Percentiles rank a stretch among this genome's conserved stretches.
phyloP scores from a whole-genome alignment of 2,329 filamentous ascomycete genomes.

The Mycosphaerelloides madeirae region DNA sequence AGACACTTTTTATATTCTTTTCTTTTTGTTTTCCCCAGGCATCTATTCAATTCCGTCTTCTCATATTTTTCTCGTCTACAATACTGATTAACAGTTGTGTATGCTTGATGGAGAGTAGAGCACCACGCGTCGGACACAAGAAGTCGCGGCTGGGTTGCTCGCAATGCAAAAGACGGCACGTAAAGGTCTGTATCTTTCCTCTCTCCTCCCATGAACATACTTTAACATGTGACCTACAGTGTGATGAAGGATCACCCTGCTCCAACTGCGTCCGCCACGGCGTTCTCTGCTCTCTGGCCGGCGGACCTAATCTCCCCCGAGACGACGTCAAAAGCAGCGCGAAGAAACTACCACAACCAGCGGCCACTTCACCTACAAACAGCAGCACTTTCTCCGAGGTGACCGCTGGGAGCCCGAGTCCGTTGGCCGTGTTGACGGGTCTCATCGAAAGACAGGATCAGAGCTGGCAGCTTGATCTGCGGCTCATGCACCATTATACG shows the following conservation, averaged over 20 bases:
- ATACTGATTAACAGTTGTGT: constrained; percentile 1
- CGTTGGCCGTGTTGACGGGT: constrained; percentile 23
- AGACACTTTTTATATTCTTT: too few species aligned
- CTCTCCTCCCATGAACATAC: background rate
- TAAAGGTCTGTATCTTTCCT: constrained; percentile 21
- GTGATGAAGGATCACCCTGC: constrained; percentile 30
- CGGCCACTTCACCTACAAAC: constrained; percentile 15
- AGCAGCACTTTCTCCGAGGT: too few species aligned
- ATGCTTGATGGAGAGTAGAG: constrained; percentile 20
- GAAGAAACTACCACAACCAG: constrained; percentile 19
- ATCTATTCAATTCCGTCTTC: too few species aligned
- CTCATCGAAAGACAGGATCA: constrained; percentile 24
- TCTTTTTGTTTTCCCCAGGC: too few species aligned
- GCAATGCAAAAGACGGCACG: constrained; percentile 31
- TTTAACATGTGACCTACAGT: constrained; percentile 14
- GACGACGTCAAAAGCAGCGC: constrained; percentile 24
- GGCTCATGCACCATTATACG: constrained; percentile 31
- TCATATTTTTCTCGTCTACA: background rate
- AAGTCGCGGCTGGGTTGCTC: constrained; percentile 29
- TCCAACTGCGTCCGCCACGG: constrained; percentile 29
- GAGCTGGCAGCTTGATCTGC: constrained; percentile 27
- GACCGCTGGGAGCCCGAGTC: too few species aligned
- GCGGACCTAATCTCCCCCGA: constrained; percentile 26
- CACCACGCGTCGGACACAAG: constrained; percentile 28
- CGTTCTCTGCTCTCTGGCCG: constrained; percentile 29